A percentile compares a stretch with the other conserved stretches of the same genome.
These are phyloP conservation scores for Blumeria hordei DNA, from an alignment of 2,329 filamentous ascomycete species.

Conservation along the genomic window DNA sequence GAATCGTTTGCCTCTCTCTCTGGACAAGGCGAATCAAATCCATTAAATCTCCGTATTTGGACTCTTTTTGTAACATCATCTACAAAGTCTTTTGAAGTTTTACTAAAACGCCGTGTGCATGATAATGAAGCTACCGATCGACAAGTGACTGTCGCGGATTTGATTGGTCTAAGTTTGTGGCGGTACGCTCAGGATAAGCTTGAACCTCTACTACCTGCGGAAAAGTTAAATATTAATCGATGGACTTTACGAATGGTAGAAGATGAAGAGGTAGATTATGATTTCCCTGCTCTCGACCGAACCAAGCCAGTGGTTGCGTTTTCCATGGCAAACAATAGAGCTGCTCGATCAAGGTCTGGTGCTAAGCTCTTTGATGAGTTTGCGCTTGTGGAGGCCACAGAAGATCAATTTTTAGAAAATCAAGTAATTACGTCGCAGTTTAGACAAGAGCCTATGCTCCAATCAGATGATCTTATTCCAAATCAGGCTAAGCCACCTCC, in stretches of 20 bases:
- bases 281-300: conserved; percentile 56
- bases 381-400: conserved; percentile 48
- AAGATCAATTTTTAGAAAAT: conserved; percentile 44
- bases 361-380: conserved; percentile 67
- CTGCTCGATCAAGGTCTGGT: conserved; percentile 32
- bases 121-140: conserved; percentile 37
- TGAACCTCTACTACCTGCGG: conserved; percentile 36
- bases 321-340: conserved; percentile 57
- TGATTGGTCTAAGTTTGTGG: conserved; percentile 62
- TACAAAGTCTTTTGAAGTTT: conserved; percentile 42
- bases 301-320: conserved; percentile 55
- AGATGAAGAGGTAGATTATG: conserved; percentile 63
- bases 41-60: conserved; percentile 55
- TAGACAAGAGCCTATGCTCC: conserved; percentile 24
- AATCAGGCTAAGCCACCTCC: conserved; percentile 17
- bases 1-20: conserved; percentile 54
- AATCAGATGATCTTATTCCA: conserved; percentile 18
- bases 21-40: conserved; percentile 55
- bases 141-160: conserved; percentile 48
- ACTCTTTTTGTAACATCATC: conserved; percentile 43
- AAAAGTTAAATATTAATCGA: conserved; percentile 55
- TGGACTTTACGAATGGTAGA: conserved; percentile 71
- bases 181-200: conserved; percentile 55
- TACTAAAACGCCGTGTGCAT: conserved; percentile 44
- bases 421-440: conserved; percentile 42